Conservation (phyloP, 106 monocot species). For the Platanthera zijinensis region DNA sequence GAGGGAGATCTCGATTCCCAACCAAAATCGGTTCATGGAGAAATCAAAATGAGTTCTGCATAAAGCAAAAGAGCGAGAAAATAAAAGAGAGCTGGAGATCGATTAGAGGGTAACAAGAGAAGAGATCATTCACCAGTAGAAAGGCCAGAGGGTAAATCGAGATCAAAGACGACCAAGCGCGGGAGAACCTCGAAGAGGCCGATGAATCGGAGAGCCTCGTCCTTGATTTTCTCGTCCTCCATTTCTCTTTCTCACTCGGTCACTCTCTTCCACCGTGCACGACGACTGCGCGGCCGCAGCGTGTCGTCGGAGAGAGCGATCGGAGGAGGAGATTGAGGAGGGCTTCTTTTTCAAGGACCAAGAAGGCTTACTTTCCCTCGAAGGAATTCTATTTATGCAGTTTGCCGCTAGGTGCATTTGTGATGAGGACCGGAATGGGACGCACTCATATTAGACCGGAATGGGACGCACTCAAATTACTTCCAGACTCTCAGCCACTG, state of each 20-base stretch:
- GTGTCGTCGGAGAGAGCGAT: not conserved
- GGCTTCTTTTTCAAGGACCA: too few relatives aligned
- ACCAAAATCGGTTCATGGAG: not conserved
- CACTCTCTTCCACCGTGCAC: constrained; percentile 1
- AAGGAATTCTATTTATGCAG: too few relatives aligned
- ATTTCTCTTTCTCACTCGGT: constrained; percentile 19
- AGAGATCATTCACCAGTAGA: constrained; percentile 49
- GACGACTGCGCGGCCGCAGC: not conserved
- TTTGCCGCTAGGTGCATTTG: too few relatives aligned
- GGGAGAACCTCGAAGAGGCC: constrained; percentile 65
- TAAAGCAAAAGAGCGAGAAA: not conserved
- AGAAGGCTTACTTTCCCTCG: too few relatives aligned
- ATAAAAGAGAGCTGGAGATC: not conserved
- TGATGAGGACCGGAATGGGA: too few relatives aligned
- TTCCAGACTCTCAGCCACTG: too few relatives aligned
- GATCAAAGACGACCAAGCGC: constrained; percentile 87
- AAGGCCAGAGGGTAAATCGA: constrained; percentile 98
- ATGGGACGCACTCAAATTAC: too few relatives aligned
- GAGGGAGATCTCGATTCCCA: not conserved
- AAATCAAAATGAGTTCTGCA: not conserved
- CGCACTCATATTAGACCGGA: too few relatives aligned
- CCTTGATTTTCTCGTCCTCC: constrained; percentile 68
- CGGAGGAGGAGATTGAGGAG: not conserved
- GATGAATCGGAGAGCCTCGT: constrained; percentile 74
- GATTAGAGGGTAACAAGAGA: not conserved